Base-by-base conservation (phyloP, 345 rosid genomes). In the Pseudoturritis turrita region DNA sequence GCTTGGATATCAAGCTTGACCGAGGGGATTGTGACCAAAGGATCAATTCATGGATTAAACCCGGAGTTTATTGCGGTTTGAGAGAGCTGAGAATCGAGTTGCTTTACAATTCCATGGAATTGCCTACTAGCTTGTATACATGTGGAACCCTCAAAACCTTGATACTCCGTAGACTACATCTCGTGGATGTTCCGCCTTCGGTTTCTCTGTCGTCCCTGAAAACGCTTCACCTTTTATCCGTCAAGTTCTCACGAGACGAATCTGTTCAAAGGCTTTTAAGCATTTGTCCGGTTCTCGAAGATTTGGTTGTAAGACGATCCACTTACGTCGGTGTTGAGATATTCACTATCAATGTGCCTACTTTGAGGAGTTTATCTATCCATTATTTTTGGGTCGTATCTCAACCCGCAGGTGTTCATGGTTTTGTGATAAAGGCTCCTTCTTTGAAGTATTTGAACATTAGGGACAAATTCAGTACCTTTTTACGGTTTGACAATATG, bases 211-310 rank as follows among this genome's bases (percentile, higher is more conserved):
- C 33, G 8, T 61, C 43, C 40, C 43, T 63, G 12, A 63, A 63
- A 45, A 18, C 29, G 29, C 68, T 63, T 31, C 18, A 22, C 55
- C 68, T 63, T 60, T 37, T 58, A 45, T 29, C 28, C 2, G 69
- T 64, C 43, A 53, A 12, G 51, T 67, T 52, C 72, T 67, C 62
- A 28, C 0, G 72, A 0, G 62, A 67, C n/a, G 19, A 67, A 26
- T 67, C 72, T 55, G 72, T 55, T 15, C 12, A 43, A 10, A 55
- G 4, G 44, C 44, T 68, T 43, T 21, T 68, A 55, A 18, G 53
- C 54, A 55, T 7, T 40, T 68, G 72, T n/a, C 44, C 52, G 10
- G 7, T 3, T 43, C 52, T 62, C n/a, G 39, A 62, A 62, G 52
- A 25, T 25, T 25, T 62, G 66, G 66, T 43, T 0, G 52, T 60